Evolutionary conservation across 495 filamentous ascomycete genomes (phyloP), one percentile per base, ranked within the genome.

Genomic region (Xylaria curta): DNA sequence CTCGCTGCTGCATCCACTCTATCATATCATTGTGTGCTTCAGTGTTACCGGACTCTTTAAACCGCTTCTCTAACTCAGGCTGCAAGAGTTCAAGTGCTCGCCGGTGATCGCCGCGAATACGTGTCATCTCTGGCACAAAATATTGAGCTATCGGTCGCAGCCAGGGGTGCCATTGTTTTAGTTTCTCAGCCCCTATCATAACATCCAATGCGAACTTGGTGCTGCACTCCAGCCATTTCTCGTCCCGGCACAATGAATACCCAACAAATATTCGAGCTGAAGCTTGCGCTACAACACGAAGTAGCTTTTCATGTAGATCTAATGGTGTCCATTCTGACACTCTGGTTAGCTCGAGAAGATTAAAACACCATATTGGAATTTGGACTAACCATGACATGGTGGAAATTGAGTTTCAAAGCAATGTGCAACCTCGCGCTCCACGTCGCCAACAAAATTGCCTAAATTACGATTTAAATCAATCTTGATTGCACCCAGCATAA

Each of bases 201-300:
- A 83, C 68, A 58, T 88, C 80, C 40, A 84, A 74, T 3, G 88
- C 85, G 72, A 85, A 90, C 44, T 82, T 84, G 63, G 87, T 84
- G 1, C 85, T 84, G 21, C 86, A 81, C 26, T 85, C 73, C 17
- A 88, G 76, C 88, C 89, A 91, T 19, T 87, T 82, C 47, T 85
- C 76, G 58, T 90, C 79, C 12, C 86, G 82, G 69, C 84, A 85
- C 74, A 87, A 72, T 2, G 81, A 79, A 47, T 80, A 77, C 42
- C 88, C 88, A 28, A 89, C 78, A 61, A 89, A 90, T 6, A 85
- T 80, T 15, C 87, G 79, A 12, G 85, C 84, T 3, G 87, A 87
- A 31, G 88, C 47, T 21, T 85, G 83, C 19, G 87, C 86, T 4
- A 90, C 82, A 6, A 87, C 80, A 8, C 80, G 76, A 1, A 82